phyloP scores from a whole-genome alignment of 306 rosid genomes.

The Potentilla sterilis region DNA sequence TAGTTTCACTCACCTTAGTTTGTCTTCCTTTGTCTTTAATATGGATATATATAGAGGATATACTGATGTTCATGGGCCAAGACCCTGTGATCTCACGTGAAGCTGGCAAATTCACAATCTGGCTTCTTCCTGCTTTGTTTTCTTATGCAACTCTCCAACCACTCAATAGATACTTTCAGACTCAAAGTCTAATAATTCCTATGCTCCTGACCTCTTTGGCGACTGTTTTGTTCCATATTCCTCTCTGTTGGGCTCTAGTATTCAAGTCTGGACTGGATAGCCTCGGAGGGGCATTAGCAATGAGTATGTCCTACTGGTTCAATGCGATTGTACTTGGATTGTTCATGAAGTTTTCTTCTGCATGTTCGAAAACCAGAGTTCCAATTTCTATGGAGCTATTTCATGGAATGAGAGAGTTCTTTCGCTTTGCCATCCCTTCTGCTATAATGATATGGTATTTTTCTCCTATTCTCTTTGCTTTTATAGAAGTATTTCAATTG shows the following conservation, averaged over 20 bases:
- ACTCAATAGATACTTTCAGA: constrained; percentile 48
- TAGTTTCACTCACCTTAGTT: constrained; percentile 43
- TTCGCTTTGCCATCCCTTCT: constrained; percentile 57
- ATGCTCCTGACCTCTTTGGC: constrained; percentile 43
- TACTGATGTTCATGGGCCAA: constrained; percentile 52
- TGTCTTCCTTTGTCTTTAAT: constrained; percentile 43
- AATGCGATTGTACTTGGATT: constrained; percentile 47
- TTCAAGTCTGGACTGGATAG: constrained; percentile 39
- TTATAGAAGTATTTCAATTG: background rate
- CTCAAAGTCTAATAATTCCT: constrained; percentile 51
- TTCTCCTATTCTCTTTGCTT: background rate
- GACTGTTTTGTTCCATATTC: constrained; percentile 34
- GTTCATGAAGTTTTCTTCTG: constrained; percentile 49
- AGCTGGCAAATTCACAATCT: constrained; percentile 48
- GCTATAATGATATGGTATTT: constrained; percentile 52
- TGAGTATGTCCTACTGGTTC: constrained; percentile 51
- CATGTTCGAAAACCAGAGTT: constrained; percentile 45
- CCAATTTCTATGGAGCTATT: constrained; percentile 52
- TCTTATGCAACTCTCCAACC: constrained; percentile 51
- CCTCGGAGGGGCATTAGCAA: constrained; percentile 58
- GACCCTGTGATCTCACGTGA: constrained; percentile 60
- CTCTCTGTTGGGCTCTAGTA: constrained; percentile 55
- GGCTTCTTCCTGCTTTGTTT: constrained; percentile 58
- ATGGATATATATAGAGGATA: constrained; percentile 45
- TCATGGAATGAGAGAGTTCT: constrained; percentile 47